Base-by-base conservation (phyloP, 2,329 filamentous ascomycete genomes). In the Lasiodiplodia gonubiensis region DNA sequence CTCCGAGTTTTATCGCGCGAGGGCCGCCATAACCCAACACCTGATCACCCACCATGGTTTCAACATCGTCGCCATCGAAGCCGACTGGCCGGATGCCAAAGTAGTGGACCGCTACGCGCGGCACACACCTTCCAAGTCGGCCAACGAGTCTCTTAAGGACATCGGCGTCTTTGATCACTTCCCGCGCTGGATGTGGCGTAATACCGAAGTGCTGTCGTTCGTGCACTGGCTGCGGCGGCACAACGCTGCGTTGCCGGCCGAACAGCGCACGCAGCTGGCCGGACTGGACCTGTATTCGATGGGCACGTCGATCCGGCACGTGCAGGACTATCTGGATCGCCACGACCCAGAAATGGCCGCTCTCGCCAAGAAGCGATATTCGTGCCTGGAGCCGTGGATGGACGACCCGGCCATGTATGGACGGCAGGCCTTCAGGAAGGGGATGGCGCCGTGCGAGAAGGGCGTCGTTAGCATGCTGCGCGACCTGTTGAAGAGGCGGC, bases 131-230 rank as follows among this genome's bases (percentile, higher is more conserved):
- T 72, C 74, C 27, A 60, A 64, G 30, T 69, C 69, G 2, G 71
- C 70, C 16, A 10, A 16, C 16, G 1, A 25, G 7, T n/a, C 23
- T 4, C 11, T 35, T 5, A 71, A 73, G 6, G 73, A 79, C 14
- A 77, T 79, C 46, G 77, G 80, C n/a, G 51, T 69, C 6, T 86
- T 86, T 71, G 76, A 81, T 48, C 78, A 84, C 30, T 86, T 86
- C 57, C 84, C 84, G 16, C 83, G 80, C 3, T 86, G 84, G 84
- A 86, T 86, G 84, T 86, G 84, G 84, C 79, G 84, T 12, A 86
- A 86, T 68, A 73, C 75, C 16, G 85, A 86, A 70, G 80, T 85
- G 70, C 82, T 85, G 66, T 78, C 79, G 2, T 81, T 86, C 57
- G 79, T 83, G 12, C 81, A 85, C 70, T 86, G 84, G 84, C 77